These are phyloP conservation scores for Fraxinus cuspidata DNA, from an alignment of 257 asterid species.

Conservation along the genomic window DNA sequence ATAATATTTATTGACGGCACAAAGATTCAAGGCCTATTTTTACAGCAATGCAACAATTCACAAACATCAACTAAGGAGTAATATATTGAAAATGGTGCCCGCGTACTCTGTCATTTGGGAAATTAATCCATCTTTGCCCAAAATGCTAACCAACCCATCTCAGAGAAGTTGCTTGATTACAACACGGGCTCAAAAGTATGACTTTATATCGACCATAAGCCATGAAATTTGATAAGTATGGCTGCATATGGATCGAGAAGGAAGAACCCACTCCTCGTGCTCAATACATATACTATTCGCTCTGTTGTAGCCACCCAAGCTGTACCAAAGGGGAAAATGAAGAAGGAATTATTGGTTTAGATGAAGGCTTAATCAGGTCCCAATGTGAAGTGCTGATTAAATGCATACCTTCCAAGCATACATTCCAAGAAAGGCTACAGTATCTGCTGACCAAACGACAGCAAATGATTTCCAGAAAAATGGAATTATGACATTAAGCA, in stretches of 20 bases:
- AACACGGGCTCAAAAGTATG: constrained; percentile 2
- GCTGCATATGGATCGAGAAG: neutral
- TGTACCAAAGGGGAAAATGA: constrained; percentile 8
- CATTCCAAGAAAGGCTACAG: constrained; percentile 75
- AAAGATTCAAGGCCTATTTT: neutral
- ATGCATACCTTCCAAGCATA: constrained; percentile 90
- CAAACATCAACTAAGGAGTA: neutral
- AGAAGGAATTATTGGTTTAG: neutral
- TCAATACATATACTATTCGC: constrained; percentile 28
- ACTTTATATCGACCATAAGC: constrained; percentile 11
- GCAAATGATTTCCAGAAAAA: constrained; percentile 93
- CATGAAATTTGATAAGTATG: constrained; percentile 13
- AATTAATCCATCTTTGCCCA: neutral
- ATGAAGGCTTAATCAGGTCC: constrained; percentile 8
- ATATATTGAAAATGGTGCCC: constrained; percentile 5
- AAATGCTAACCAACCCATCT: neutral
- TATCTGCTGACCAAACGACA: constrained; percentile 93
- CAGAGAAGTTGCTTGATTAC: neutral
- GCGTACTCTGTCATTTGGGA: neutral
- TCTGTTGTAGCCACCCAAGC: constrained; percentile 53
- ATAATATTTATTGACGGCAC: neutral
- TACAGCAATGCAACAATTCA: constrained; percentile 1
- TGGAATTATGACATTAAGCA: constrained; percentile 76
- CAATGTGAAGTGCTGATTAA: neutral
- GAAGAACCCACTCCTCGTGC: constrained; percentile 2